Evolutionary conservation across 768 basidiomycete species (phyloP).

Genomic region (Lentinus tigrinus): DNA sequence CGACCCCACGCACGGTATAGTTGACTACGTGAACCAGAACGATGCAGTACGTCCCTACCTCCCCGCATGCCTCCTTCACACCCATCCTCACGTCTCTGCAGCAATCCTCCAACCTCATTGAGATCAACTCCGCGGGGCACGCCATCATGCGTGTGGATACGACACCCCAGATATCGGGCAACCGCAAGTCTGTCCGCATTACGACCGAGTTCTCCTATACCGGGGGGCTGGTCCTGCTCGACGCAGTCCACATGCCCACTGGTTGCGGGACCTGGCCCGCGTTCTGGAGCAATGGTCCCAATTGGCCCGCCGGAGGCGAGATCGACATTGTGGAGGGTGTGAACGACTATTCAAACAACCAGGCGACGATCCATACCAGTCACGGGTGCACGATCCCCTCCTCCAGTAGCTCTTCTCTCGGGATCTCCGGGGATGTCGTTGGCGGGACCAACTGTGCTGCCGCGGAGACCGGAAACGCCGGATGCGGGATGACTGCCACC

Average conservation of each 20-base stretch:
- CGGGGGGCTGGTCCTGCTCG: constrained; percentile 74
- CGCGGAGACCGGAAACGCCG: constrained; percentile 64
- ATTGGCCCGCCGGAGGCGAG: constrained; percentile 57
- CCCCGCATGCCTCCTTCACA: not conserved
- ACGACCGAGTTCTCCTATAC: constrained; percentile 59
- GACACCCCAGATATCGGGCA: constrained; percentile 61
- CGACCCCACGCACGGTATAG: constrained; percentile 79
- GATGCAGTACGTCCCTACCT: constrained; percentile 47
- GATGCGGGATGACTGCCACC: constrained; percentile 74
- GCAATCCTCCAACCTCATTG: constrained; percentile 57
- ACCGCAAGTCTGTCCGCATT: constrained; percentile 78
- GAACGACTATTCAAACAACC: constrained; percentile 76
- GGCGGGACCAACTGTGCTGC: constrained; percentile 76
- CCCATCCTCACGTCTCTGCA: constrained; percentile 22
- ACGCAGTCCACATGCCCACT: constrained; percentile 85
- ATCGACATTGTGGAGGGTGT: constrained; percentile 88
- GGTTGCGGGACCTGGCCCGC: constrained; percentile 87
- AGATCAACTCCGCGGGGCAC: constrained; percentile 68
- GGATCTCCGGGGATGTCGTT: constrained; percentile 62
- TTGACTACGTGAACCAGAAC: constrained; percentile 63
- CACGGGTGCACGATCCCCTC: constrained; percentile 69
- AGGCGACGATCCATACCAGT: constrained; percentile 80
- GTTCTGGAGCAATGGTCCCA: constrained; percentile 39
- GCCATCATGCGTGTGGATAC: constrained; percentile 91
- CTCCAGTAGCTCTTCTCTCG: constrained; percentile 43